These are phyloP conservation scores for Phytophthora pluvialis DNA, from an alignment of 352 stramenopile genomes.

Conservation along the genomic window DNA sequence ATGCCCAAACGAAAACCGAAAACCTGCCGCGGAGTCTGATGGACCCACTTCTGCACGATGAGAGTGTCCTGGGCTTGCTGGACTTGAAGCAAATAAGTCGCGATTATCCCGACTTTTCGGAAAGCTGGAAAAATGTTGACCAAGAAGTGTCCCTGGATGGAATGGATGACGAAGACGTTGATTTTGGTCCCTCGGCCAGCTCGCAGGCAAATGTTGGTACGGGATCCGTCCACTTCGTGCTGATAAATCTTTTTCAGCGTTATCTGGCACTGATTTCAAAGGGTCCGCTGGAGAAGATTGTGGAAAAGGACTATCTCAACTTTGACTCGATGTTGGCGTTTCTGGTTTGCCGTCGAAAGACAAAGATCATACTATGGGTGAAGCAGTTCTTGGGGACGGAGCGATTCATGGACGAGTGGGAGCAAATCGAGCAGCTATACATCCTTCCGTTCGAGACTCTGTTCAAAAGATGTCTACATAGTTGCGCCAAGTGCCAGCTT, in stretches of 20 bases:
- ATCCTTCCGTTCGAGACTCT: slow-evolving; percentile 34
- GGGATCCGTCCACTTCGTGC: neutral
- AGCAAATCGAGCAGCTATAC: slow-evolving; percentile 31
- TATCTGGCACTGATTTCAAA: slow-evolving; percentile 34
- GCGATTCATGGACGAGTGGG: slow-evolving; percentile 46
- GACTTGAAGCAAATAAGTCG: slow-evolving; percentile 18
- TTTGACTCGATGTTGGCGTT: slow-evolving; percentile 50
- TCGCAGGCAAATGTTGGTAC: slow-evolving; percentile 1
- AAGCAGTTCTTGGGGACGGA: slow-evolving; percentile 36
- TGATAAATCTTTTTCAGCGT: slow-evolving; percentile 31
- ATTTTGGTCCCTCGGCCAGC: slow-evolving; percentile 33
- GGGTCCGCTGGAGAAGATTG: slow-evolving; percentile 31
- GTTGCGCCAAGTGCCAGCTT: slow-evolving; percentile 43
- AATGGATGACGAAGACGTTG: slow-evolving; percentile 33
- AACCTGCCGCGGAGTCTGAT: slow-evolving; percentile 23
- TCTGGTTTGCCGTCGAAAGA: slow-evolving; percentile 44
- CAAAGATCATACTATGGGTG: slow-evolving; percentile 41
- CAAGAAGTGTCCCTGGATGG: slow-evolving; percentile 23
- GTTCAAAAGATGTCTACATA: slow-evolving; percentile 42
- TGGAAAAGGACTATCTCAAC: slow-evolving; percentile 24
- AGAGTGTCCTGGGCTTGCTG: slow-evolving; percentile 8
- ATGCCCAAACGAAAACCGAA: slow-evolving; percentile 16
- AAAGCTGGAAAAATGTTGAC: slow-evolving; percentile 27
- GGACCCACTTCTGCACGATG: slow-evolving; percentile 18
- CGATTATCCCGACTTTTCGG: slow-evolving; percentile 29